Evolutionary conservation across 2,329 filamentous ascomycete species (phyloP).

Genomic region (Aphanocladium album): DNA sequence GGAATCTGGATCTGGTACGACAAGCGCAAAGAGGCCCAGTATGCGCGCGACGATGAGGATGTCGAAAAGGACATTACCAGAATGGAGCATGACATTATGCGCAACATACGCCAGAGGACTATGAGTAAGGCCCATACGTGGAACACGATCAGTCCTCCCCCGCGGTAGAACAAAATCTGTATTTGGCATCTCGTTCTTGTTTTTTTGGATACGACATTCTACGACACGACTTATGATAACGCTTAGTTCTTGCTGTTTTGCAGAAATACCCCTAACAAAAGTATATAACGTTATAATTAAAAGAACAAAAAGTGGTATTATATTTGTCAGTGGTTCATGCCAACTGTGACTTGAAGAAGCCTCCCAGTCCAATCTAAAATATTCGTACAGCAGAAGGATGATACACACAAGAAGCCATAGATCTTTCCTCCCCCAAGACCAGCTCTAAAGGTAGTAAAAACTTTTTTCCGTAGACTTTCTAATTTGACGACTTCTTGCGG

Average conservation of each 20-base stretch:
- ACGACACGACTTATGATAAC: background rate
- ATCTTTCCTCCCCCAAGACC: background rate
- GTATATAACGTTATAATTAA: background rate
- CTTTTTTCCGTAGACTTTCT: background rate
- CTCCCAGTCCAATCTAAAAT: background rate
- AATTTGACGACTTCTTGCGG: background rate
- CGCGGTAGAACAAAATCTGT: constrained; percentile 15
- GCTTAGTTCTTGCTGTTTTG: background rate
- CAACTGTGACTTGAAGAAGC: background rate
- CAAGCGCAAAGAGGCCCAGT: constrained; percentile 42
- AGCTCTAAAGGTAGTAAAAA: background rate
- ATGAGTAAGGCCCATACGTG: constrained; percentile 53
- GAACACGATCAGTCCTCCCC: constrained; percentile 35
- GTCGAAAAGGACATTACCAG: constrained; percentile 50
- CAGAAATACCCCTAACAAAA: background rate
- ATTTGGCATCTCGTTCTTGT: background rate
- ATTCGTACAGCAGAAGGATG: constrained; percentile 2
- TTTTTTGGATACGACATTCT: background rate
- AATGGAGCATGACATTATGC: constrained; percentile 55
- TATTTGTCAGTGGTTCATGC: background rate
- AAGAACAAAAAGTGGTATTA: constrained; percentile 3
- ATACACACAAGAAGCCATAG: background rate
- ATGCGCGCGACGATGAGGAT: constrained; percentile 44
- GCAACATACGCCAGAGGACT: constrained; percentile 50
- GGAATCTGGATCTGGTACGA: constrained; percentile 52